Base-by-base conservation (phyloP, 306 rosid genomes). In the Vigna nakashimae region DNA sequence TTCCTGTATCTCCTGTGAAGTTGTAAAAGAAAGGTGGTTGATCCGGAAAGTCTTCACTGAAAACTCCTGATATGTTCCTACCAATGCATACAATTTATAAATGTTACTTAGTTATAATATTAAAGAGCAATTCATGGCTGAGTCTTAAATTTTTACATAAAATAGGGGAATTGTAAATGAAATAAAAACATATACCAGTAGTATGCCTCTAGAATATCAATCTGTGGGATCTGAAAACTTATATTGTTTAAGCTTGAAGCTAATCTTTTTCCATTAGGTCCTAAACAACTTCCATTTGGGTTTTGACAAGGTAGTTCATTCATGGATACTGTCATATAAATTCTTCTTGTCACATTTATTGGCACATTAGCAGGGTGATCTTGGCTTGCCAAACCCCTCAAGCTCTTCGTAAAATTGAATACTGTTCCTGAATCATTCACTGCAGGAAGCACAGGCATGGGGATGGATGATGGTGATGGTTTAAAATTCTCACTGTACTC, bases 61-160 rank as follows among this genome's bases (percentile, higher is more conserved):
- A 62, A 62, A 62, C 67, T 62, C 45, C 67, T 62, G 67, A 62
- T 14, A 62, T 62, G 45, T 62, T 62, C 67, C 45, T 62, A 45
- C 13, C 36, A 32, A 32, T 62, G 34, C 45, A 32, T 7, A 62
- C n/a, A 32, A 10, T 57, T 32, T 20, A 56, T 1, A 56, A 56
- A 22, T 2, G 34, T 56, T 56, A 56, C 22, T 22, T 9, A 10
- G 14, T 55, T 55, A 9, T 42, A 18, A 20, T 11, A 55, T 3
- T 2, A 53, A 18, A 53, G 30, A 18, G 1, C 0, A 53, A 56
- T 9, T 20, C 2, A 4, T 22, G 16, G 9, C 11, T 4, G 10
- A 10, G 62, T 9, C 11, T 53, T 56, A 32, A 56, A 22, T 22
- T 56, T 22, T 22, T 56, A 26, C 15, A 28, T 14, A 18, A 59